phyloP scores from a whole-genome alignment of 139 green algal species.

The Asterochloris erici region DNA sequence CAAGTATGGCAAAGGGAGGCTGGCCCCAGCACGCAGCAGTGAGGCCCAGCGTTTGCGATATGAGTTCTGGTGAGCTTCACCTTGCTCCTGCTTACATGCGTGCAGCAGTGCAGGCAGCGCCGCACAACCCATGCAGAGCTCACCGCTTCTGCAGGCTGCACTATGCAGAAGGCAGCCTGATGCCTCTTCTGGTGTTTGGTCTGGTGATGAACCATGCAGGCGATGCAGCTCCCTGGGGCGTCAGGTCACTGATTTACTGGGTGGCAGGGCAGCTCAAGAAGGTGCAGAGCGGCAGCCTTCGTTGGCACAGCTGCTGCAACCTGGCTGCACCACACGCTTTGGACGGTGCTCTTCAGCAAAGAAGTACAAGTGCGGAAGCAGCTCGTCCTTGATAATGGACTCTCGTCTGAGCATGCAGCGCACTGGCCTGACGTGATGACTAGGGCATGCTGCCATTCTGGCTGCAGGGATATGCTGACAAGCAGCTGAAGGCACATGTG shows the following conservation, averaged over 20 bases:
- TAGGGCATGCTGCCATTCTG: neutral
- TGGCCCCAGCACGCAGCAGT: neutral
- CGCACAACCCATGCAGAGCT: too few species aligned
- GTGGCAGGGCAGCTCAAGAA: neutral
- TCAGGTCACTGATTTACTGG: neutral
- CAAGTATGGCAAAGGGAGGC: slow-evolving; percentile 8
- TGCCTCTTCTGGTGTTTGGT: neutral
- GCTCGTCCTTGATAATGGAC: too few species aligned
- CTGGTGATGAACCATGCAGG: neutral
- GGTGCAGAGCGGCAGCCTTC: neutral
- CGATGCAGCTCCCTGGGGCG: neutral
- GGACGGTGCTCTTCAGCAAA: too few species aligned
- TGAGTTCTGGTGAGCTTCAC: slow-evolving; percentile 4
- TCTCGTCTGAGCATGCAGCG: too few species aligned
- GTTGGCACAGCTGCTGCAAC: too few species aligned
- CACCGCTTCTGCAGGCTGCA: neutral
- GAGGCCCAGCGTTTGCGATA: slow-evolving; percentile 4
- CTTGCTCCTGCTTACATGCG: too few species aligned
- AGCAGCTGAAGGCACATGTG: neutral
- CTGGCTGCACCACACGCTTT: too few species aligned
- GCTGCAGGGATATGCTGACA: neutral
- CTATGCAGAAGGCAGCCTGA: slow-evolving; percentile 10
- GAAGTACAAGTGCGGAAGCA: too few species aligned
- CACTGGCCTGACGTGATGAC: neutral
- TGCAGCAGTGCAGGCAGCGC: too few species aligned